phyloP scores from a whole-genome alignment of 176 grass and related monocot species.

The Urochloa ruziziensis region DNA sequence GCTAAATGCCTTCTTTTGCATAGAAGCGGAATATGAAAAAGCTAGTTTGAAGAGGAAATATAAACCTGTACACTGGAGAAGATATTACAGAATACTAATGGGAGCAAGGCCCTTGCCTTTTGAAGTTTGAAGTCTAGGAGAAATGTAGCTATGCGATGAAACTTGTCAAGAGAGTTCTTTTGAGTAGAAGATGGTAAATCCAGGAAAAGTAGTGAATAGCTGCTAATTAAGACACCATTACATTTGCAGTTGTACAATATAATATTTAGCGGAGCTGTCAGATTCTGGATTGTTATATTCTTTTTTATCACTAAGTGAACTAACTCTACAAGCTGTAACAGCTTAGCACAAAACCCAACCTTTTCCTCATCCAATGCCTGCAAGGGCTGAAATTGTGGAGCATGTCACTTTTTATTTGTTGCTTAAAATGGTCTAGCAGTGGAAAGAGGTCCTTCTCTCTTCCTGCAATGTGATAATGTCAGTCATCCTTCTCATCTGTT shows the following conservation, averaged over 20 bases:
- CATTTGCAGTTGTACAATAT: background rate
- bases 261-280: background rate
- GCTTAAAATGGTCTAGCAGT: conserved; percentile 1
- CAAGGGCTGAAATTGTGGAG: background rate
- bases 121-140: background rate
- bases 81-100: background rate
- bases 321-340: background rate
- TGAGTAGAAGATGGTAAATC: background rate
- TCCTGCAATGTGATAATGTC: background rate
- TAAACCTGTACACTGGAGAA: background rate
- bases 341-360: background rate
- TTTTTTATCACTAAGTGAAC: background rate
- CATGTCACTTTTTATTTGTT: background rate
- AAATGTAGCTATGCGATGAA: background rate
- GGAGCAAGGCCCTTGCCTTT: background rate
- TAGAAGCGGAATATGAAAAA: background rate
- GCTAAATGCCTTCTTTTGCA: background rate
- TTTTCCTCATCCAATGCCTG: background rate
- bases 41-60: background rate
- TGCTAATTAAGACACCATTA: background rate
- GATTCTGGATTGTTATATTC: background rate
- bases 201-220: background rate
- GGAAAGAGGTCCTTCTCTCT: background rate
- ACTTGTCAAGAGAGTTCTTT: background rate
- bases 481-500: conserved; percentile 14